Evolutionary conservation across 163 green algal genomes (phyloP), one percentile per base, ranked within the genome.

Genomic region (Coccomyxa subellipsoidea): DNA sequence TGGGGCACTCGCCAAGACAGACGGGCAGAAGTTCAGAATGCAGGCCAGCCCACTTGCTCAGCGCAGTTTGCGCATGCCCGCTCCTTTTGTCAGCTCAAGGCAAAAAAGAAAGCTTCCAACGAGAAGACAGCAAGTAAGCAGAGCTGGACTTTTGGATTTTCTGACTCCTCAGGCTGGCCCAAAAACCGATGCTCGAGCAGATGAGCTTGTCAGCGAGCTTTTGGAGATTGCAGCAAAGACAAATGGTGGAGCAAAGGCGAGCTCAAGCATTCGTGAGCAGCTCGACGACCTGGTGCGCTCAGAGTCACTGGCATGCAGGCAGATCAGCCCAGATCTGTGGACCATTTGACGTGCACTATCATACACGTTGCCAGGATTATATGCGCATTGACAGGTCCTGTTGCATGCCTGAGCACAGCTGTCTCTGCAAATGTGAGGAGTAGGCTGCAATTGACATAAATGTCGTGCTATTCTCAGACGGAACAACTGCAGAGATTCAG

Each of bases 201-300:
- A 69, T 36, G 38, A 80, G 29, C 76, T 80, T 2, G 76, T 69
- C 9, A n/a, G 25, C n/a, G 76, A 70, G 38, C 18, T 80, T 9
- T 12, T 80, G 40, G 76, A 66, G 36, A 8, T 35, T 27, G 76
- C 76, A 69, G 29, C 15, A n/a, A 59, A 15, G 7, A 80, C 76
- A 8, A 39, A 66, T 37, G 76, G 38, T 80, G 76, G 76, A 15
- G 27, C 39, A 29, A 38, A 39, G 10, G 76, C 76, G 9, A n/a
- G 31, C 8, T 7, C 38, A 9, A 12, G n/a, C 8, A 69, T 15
- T 23, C 27, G 38, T 3, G 76, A 80, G 39, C 37, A 69, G 76
- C 40, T 80, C 18, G 37, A 66, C 9, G 76, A 80, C 21, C 76
- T 80, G 76, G 76, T 80, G 32, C n/a, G 39, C 29, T 59, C 36